Evolutionary conservation across 805 yeast genomes (phyloP).

Genomic region (Kluyveromyces aestuarii): DNA sequence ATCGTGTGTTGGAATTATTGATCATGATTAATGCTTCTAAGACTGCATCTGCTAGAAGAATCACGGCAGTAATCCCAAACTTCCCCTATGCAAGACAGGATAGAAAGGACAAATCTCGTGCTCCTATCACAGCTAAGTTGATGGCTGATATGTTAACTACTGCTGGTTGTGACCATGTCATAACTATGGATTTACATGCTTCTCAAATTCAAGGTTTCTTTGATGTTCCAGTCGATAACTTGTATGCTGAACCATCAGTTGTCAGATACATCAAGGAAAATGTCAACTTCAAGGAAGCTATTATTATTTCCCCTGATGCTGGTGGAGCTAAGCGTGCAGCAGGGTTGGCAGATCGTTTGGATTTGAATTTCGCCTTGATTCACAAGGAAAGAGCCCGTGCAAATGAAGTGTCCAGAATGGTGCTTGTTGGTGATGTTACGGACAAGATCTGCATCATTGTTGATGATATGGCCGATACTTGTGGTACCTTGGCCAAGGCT

Average conservation of each 20-base stretch:
- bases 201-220: conserved; percentile 84
- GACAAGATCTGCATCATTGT: conserved; percentile 69
- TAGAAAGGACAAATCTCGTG: conserved; percentile 75
- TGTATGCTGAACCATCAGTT: conserved; percentile 78
- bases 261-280: conserved; percentile 63
- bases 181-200: conserved; percentile 85
- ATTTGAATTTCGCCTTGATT: conserved; percentile 72
- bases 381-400: conserved; percentile 81
- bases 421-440: conserved; percentile 74
- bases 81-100: conserved; percentile 89
- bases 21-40: conserved; percentile 78
- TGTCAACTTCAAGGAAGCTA: conserved; percentile 49
- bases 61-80: conserved; percentile 75
- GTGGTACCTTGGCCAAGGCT: conserved; percentile 79
- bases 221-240: conserved; percentile 73
- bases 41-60: conserved; percentile 74
- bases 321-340: conserved; percentile 93
- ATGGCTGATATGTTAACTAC: conserved; percentile 77
- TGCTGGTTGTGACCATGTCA: conserved; percentile 80
- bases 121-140: conserved; percentile 77
- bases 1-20: conserved; percentile 61
- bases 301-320: conserved; percentile 79
- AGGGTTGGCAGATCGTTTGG: conserved; percentile 68
- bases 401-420: conserved; percentile 78
- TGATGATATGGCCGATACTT: conserved; percentile 87